Percentiles rank a stretch among this genome's conserved stretches.
Evolutionary conservation across 2,329 filamentous ascomycete species (phyloP).

Genomic region (Trichoderma citrinoviride): DNA sequence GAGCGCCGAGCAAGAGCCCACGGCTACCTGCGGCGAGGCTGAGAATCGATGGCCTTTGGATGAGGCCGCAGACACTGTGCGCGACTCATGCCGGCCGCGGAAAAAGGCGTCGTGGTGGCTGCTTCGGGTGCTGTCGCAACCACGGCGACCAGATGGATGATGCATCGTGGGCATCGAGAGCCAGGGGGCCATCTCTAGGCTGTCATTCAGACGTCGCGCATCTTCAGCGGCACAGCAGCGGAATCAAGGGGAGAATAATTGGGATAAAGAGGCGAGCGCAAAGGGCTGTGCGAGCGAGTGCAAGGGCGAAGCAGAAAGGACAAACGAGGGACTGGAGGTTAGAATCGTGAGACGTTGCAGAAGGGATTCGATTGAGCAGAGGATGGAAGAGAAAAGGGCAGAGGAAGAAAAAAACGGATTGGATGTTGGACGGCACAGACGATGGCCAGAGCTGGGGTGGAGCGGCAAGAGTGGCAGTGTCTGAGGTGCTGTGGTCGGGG

Average conservation of each 20-base stretch:
- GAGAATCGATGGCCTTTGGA: constrained; percentile 2
- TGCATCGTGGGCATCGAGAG: constrained; percentile 21
- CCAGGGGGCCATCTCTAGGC: constrained; percentile 22
- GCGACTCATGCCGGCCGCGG: constrained; percentile 17
- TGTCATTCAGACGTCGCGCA: constrained; percentile 28
- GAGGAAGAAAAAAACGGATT: constrained; percentile 5
- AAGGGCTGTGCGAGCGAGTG: neutral
- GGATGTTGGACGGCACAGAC: constrained; percentile 14
- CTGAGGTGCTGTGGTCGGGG: neutral
- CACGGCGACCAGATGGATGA: constrained; percentile 22
- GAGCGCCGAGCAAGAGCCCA: neutral
- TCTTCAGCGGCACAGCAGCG: constrained; percentile 23
- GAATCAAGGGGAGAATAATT: neutral
- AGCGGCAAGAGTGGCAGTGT: constrained; percentile 17
- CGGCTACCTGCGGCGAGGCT: neutral
- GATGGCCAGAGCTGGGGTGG: constrained; percentile 19
- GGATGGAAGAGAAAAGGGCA: neutral
- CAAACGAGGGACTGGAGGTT: constrained; percentile 18
- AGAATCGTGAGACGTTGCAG: neutral
- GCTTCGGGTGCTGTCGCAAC: constrained; percentile 7
- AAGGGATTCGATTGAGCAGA: neutral
- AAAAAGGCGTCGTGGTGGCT: neutral
- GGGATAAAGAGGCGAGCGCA: neutral
- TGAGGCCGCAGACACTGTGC: neutral
- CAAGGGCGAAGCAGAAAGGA: neutral